Evolutionary conservation across 257 asterid genomes (phyloP), one percentile per base, ranked within the genome.

Genomic region (Hygrophila difformis): DNA sequence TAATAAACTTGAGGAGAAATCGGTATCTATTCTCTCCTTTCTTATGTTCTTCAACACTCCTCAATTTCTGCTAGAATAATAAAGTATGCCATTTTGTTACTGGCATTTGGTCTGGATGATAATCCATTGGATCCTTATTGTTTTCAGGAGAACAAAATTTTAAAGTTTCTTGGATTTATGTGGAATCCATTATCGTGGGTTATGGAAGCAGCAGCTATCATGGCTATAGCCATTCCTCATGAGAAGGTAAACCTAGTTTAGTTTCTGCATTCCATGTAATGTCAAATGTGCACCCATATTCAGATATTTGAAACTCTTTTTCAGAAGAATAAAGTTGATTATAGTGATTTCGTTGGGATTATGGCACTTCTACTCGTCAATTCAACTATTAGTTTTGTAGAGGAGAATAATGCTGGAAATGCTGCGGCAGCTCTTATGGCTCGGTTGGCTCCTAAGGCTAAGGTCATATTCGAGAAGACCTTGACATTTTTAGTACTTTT

Each of bases 181-280:
- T 81, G 93, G 93, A 81, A 81, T 18, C 93, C 88, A 4, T 47
- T 78, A 20, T 82, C 93, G 19, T 82, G 93, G 93, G 89, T 78
- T 17, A 78, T 82, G 93, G 93, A 78, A 39, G 66, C 69, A 13
- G 93, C 93, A n/a, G 93, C 93, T 6, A 42, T 82, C 50, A 73
- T 82, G 31, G 93, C 93, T 18, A 82, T 82, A 35, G 69, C 49
- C 6, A 34, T 79, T 55, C 78, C 93, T 10, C 77, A 82, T 52
- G 89, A 89, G 61, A 56, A 62, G 68, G 87, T 77, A 61, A 34
- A 18, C 15, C 2, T 38, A 12, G 1, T 13, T n/a, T 16, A 11
- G 3, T 12, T 17, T 39, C 10, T 5, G 17, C 8, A 23, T 39
- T 38, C 4, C 12, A 1, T 37, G 19, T 23, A n/a, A 44, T 11